Evolutionary conservation across 352 stramenopile species (phyloP).

Genomic region (Lagenidium giganteum): DNA sequence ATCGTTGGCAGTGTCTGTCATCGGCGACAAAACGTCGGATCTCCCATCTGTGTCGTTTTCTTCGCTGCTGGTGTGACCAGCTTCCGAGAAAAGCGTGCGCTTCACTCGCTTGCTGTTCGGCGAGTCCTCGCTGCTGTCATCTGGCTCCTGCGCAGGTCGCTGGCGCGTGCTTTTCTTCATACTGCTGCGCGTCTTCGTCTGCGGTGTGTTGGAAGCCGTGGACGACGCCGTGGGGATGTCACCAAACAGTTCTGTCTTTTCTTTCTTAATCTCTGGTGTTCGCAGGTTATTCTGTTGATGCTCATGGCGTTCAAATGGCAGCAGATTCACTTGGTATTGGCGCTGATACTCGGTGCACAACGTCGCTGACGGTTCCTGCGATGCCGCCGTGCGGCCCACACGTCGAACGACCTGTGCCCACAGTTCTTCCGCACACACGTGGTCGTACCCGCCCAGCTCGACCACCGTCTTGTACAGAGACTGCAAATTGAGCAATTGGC

Average conservation of each 20-base stretch:
- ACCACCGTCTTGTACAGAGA: slow-evolving; percentile 62
- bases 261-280: slow-evolving; percentile 23
- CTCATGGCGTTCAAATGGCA: slow-evolving; percentile 52
- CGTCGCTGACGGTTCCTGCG: slow-evolving; percentile 31
- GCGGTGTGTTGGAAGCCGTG: slow-evolving; percentile 29
- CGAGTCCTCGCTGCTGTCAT: slow-evolving; percentile 5
- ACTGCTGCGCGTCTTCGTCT: slow-evolving; percentile 42
- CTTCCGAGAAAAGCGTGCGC: slow-evolving; percentile 58
- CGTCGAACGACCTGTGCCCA: slow-evolving; percentile 62
- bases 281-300: slow-evolving; percentile 13
- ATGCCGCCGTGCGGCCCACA: slow-evolving; percentile 48
- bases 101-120: slow-evolving; percentile 41
- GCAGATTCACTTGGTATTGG: slow-evolving; percentile 47
- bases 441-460: slow-evolving; percentile 42
- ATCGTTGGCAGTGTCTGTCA: neutral
- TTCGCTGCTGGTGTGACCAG: slow-evolving; percentile 44
- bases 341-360: slow-evolving; percentile 44
- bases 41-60: slow-evolving; percentile 32
- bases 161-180: slow-evolving; percentile 28
- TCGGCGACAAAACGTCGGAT: too few species aligned
- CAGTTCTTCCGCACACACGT: slow-evolving; percentile 24
- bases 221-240: neutral
- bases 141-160: slow-evolving; percentile 1
- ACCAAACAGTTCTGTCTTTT: slow-evolving; percentile 12
- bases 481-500: slow-evolving; percentile 66